Evolutionary conservation across 2,329 filamentous ascomycete species (phyloP).

Genomic region (Thielaviopsis punctulata): DNA sequence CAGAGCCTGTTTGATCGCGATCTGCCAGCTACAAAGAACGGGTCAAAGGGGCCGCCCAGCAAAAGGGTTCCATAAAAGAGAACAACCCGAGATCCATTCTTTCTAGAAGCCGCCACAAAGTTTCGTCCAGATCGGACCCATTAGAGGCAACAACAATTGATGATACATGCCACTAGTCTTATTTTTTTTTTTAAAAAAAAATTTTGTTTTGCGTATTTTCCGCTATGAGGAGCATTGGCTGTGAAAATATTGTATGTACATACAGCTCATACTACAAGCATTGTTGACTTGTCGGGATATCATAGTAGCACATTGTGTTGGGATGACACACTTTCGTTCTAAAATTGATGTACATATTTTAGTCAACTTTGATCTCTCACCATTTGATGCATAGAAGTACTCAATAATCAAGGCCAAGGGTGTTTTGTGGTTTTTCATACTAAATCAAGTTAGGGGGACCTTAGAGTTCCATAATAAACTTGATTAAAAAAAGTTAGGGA

Average conservation of each 20-base stretch:
- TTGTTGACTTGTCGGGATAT: no score
- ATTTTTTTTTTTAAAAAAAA: neutral
- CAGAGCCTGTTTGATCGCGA: neutral
- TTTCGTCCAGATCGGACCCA: neutral
- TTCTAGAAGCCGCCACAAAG: constrained; percentile 2
- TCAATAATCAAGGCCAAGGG: no score
- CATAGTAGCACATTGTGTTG: no score
- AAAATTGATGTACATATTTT: no score
- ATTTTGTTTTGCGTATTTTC: neutral
- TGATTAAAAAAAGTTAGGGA: no score
- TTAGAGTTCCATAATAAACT: no score
- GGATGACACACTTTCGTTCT: no score
- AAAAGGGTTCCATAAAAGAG: neutral
- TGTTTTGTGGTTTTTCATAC: no score
- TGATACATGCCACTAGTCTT: neutral
- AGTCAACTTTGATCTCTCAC: no score
- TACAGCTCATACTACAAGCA: no score
- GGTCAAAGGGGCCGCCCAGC: neutral
- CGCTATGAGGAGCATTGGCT: neutral
- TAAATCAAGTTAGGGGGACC: no score
- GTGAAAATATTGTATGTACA: neutral
- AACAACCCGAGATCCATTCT: neutral
- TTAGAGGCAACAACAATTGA: neutral
- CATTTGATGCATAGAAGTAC: no score
- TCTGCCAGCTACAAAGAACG: neutral